A percentile compares a stretch with the other conserved stretches of the same genome.
phyloP scores from a whole-genome alignment of 768 basidiomycete genomes.

The Lactarius vividus region DNA sequence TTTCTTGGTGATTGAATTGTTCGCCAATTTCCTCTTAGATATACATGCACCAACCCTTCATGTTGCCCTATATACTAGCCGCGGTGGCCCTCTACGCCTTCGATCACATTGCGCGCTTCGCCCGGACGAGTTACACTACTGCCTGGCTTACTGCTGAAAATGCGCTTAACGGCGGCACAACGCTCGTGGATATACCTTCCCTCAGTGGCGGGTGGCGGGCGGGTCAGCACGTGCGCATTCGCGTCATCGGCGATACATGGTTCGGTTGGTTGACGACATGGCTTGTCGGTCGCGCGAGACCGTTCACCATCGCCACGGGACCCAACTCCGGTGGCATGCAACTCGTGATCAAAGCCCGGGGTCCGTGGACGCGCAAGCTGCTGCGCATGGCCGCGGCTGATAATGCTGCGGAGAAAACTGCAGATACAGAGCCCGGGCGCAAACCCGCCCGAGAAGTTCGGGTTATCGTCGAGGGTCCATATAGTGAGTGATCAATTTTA shows the following conservation, averaged over 20 bases:
- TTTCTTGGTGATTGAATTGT: neutral
- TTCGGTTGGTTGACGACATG: slow-evolving; percentile 33
- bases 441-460: slow-evolving; percentile 31
- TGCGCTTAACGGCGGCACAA: slow-evolving; percentile 40
- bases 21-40: slow-evolving; percentile 22
- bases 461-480: slow-evolving; percentile 55
- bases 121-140: slow-evolving; percentile 44
- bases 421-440: slow-evolving; percentile 12
- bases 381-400: slow-evolving; percentile 37
- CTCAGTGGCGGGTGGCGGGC: slow-evolving; percentile 55
- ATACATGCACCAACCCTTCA: slow-evolving; percentile 19
- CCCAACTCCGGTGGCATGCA: slow-evolving; percentile 45
- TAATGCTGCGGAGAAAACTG: slow-evolving; percentile 32
- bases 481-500: slow-evolving; percentile 35
- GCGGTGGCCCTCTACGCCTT: slow-evolving; percentile 42
- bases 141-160: slow-evolving; percentile 47
- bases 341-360: slow-evolving; percentile 48
- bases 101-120: slow-evolving; percentile 46
- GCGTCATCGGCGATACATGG: slow-evolving; percentile 43
- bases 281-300: slow-evolving; percentile 21
- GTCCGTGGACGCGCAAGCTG: slow-evolving; percentile 49
- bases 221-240: slow-evolving; percentile 58
- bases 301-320: slow-evolving; percentile 49
- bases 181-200: slow-evolving; percentile 45
- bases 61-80: slow-evolving; percentile 44